A percentile compares a stretch with the other conserved stretches of the same genome.
phyloP scores from a whole-genome alignment of 2,329 filamentous ascomycete genomes.

The Ophiostoma quercus region DNA sequence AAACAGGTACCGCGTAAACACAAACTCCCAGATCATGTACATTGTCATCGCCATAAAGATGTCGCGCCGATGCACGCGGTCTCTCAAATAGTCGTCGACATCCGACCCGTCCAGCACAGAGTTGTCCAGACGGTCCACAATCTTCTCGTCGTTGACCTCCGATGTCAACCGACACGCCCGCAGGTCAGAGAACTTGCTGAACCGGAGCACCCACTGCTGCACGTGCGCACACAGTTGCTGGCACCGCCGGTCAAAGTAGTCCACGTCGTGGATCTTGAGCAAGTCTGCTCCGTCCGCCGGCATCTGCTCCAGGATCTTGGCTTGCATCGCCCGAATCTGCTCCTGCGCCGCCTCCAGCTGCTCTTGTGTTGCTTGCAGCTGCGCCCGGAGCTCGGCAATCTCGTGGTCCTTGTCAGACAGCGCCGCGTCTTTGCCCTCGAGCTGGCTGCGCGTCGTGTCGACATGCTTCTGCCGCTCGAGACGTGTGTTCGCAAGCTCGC shows the following conservation, averaged over 20 bases:
- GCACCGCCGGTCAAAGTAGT: conserved; percentile 91
- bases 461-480: conserved; percentile 51
- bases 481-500: conserved; percentile 65
- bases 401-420: conserved; percentile 70
- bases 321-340: conserved; percentile 53
- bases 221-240: conserved; percentile 93
- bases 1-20: conserved; percentile 96
- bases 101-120: conserved; percentile 90
- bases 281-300: conserved; percentile 55
- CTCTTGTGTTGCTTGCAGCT: conserved; percentile 64
- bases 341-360: conserved; percentile 56
- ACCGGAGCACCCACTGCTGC: conserved; percentile 95
- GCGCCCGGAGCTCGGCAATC: conserved; percentile 68
- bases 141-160: conserved; percentile 86
- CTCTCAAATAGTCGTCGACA: conserved; percentile 78
- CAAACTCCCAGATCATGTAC: conserved; percentile 99
- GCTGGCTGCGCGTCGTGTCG: not conserved
- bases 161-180: conserved; percentile 75
- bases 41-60: conserved; percentile 98
- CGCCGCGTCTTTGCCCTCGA: not conserved
- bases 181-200: conserved; percentile 96
- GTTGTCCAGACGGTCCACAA: conserved; percentile 91
- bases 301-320: conserved; percentile 54
- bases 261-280: conserved; percentile 76
- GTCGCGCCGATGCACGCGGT: conserved; percentile 82